Evolutionary conservation across 2,329 filamentous ascomycete species (phyloP).

Genomic region (Coccinonectria pachysandricola): DNA sequence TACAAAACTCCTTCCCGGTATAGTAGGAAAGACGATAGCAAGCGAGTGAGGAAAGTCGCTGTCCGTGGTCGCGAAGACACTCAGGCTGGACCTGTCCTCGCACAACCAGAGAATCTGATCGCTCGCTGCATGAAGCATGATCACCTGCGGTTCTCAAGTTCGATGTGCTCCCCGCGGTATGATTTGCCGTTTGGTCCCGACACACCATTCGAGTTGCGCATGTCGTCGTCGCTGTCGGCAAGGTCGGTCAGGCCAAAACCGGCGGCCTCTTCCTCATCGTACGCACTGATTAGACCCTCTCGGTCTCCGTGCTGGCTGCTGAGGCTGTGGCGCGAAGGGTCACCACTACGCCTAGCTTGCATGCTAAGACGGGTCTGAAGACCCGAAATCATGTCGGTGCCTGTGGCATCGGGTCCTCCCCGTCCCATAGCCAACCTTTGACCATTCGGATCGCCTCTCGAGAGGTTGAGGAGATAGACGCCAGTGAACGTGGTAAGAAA

Average conservation of each 20-base stretch:
- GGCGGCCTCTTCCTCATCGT: slow-evolving; percentile 70
- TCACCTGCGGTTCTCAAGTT: slow-evolving; percentile 39
- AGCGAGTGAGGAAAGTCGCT: slow-evolving; percentile 4
- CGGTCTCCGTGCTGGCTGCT: slow-evolving; percentile 59
- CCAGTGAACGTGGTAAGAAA: slow-evolving; percentile 93
- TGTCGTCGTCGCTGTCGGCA: slow-evolving; percentile 60
- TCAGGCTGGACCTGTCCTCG: slow-evolving; percentile 5
- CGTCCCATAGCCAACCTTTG: slow-evolving; percentile 52
- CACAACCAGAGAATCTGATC: slow-evolving; percentile 8
- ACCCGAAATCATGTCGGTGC: slow-evolving; percentile 83
- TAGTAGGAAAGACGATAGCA: slow-evolving; percentile 9
- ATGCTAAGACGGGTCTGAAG: slow-evolving; percentile 87
- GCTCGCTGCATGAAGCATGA: slow-evolving; percentile 12
- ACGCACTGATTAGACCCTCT: slow-evolving; percentile 76
- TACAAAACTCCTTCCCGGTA: slow-evolving; percentile 16
- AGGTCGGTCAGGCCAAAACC: slow-evolving; percentile 72
- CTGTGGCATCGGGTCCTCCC: slow-evolving; percentile 63
- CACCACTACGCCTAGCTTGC: slow-evolving; percentile 71
- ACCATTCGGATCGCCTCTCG: slow-evolving; percentile 79
- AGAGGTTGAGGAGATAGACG: slow-evolving; percentile 94
- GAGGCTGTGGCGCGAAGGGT: slow-evolving; percentile 52
- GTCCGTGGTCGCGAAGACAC: slow-evolving; percentile 1
- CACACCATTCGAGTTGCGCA: slow-evolving; percentile 28
- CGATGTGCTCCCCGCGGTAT: slow-evolving; percentile 33
- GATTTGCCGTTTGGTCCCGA: slow-evolving; percentile 34